Evolutionary conservation across 2,329 filamentous ascomycete genomes (phyloP).

Genomic region (Cladophialophora immunda): DNA sequence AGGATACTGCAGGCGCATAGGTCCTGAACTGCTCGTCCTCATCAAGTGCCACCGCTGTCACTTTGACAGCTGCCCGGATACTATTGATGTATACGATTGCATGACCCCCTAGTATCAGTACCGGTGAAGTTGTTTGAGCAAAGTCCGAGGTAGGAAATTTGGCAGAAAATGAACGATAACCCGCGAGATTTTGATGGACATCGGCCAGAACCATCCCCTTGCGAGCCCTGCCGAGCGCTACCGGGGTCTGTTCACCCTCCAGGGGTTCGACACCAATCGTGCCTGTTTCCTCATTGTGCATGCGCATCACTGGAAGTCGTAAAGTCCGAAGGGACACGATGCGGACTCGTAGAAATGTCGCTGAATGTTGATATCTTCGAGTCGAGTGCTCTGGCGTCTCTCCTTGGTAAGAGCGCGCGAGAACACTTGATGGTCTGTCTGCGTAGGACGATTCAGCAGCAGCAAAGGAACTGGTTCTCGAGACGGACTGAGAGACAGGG

Average conservation of each 20-base stretch:
- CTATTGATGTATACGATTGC: slow-evolving; percentile 86
- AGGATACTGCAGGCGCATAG: slow-evolving; percentile 38
- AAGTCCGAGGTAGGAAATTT: slow-evolving; percentile 71
- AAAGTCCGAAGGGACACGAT: slow-evolving; percentile 90
- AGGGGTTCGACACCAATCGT: slow-evolving; percentile 71
- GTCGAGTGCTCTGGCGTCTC: slow-evolving; percentile 2
- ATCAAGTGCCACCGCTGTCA: slow-evolving; percentile 64
- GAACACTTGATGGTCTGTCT: background rate
- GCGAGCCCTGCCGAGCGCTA: slow-evolving; percentile 35
- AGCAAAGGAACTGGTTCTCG: slow-evolving; percentile 33
- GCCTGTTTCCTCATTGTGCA: slow-evolving; percentile 84
- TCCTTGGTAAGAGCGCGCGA: slow-evolving; percentile 32
- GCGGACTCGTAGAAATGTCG: slow-evolving; percentile 62
- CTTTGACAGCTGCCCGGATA: slow-evolving; percentile 80
- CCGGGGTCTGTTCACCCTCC: background rate
- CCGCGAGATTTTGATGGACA: slow-evolving; percentile 5
- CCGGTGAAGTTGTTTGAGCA: slow-evolving; percentile 53
- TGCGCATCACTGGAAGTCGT: slow-evolving; percentile 78
- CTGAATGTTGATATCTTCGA: slow-evolving; percentile 8
- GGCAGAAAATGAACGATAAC: slow-evolving; percentile 54
- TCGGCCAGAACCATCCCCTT: slow-evolving; percentile 41
- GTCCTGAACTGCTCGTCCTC: slow-evolving; percentile 32
- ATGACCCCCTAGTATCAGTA: slow-evolving; percentile 62
- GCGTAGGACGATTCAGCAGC: slow-evolving; percentile 3
- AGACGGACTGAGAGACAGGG: slow-evolving; percentile 4